phyloP scores from a whole-genome alignment of 129 eudicot genomes.

The Lactuca sativa region DNA sequence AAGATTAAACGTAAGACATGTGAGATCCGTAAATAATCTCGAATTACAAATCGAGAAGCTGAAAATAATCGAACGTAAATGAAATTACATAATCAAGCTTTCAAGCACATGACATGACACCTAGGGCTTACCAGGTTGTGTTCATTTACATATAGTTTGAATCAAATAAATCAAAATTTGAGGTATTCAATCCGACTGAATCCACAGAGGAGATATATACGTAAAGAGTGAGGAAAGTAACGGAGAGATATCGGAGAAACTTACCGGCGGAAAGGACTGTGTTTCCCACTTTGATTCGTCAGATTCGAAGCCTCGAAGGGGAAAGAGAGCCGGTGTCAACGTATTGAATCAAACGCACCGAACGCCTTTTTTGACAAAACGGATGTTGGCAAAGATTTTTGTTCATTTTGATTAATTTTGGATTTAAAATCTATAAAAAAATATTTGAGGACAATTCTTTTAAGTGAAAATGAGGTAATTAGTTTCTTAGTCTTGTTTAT shows the following conservation, averaged over 20 bases:
- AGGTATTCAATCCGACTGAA: neutral
- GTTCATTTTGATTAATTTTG: too few species aligned
- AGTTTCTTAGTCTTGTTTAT: too few species aligned
- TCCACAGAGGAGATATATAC: neutral
- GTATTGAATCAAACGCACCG: neutral
- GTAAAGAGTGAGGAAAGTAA: neutral
- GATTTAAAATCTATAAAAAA: too few species aligned
- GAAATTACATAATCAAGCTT: neutral
- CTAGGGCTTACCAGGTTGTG: constrained; percentile 12
- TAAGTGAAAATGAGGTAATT: too few species aligned
- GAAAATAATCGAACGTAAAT: neutral
- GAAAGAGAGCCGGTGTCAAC: constrained; percentile 15
- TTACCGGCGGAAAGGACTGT: constrained; percentile 23
- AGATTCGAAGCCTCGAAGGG: constrained; percentile 18
- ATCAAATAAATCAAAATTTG: constrained; percentile 6
- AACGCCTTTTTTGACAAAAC: neutral
- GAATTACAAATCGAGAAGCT: constrained; percentile 17
- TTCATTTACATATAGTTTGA: neutral
- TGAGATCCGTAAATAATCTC: constrained; percentile 27
- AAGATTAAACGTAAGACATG: neutral
- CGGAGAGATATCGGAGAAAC: neutral
- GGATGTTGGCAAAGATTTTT: neutral
- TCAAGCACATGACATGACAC: neutral
- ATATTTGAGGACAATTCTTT: too few species aligned
- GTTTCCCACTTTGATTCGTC: constrained; percentile 20